These are phyloP conservation scores for Colletotrichum navitas DNA, from an alignment of 2,329 filamentous ascomycete genomes.

Conservation along the genomic window DNA sequence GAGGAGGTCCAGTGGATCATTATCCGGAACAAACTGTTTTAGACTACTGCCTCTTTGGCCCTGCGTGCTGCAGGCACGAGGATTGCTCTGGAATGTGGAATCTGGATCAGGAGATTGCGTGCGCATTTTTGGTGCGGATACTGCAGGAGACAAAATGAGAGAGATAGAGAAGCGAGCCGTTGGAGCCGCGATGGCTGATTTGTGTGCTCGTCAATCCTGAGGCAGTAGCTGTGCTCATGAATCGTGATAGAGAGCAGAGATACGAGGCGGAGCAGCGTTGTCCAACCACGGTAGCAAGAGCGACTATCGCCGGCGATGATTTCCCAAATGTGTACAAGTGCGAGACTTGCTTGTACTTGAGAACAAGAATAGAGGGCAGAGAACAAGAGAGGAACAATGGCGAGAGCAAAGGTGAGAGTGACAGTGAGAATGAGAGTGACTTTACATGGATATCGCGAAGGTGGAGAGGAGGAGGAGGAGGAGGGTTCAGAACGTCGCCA, in stretches of 20 bases:
- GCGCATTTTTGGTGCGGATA: neutral
- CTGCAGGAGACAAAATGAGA: neutral
- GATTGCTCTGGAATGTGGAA: slow-evolving; percentile 35
- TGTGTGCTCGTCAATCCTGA: neutral
- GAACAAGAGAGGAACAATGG: neutral
- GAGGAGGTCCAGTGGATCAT: slow-evolving; percentile 10
- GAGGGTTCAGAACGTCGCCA: slow-evolving; percentile 28
- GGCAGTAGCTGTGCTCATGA: slow-evolving; percentile 1
- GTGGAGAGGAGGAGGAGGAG: slow-evolving; percentile 2
- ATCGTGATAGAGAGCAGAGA: neutral
- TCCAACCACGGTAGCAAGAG: neutral
- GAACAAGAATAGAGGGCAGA: neutral
- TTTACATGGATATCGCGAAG: neutral
- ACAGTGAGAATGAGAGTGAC: neutral
- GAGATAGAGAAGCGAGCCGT: neutral
- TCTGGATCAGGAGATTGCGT: slow-evolving; percentile 16
- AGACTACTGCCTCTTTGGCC: slow-evolving; percentile 31
- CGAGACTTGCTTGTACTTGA: neutral
- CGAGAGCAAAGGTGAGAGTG: neutral
- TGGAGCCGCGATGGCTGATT: slow-evolving; percentile 1
- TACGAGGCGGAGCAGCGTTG: neutral
- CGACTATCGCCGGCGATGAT: neutral
- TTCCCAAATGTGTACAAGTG: neutral
- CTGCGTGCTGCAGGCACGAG: slow-evolving; percentile 36
- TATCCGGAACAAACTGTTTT: slow-evolving; percentile 40